Evolutionary conservation across 139 green algal genomes (phyloP).

Genomic region (Chloropicon primus): DNA sequence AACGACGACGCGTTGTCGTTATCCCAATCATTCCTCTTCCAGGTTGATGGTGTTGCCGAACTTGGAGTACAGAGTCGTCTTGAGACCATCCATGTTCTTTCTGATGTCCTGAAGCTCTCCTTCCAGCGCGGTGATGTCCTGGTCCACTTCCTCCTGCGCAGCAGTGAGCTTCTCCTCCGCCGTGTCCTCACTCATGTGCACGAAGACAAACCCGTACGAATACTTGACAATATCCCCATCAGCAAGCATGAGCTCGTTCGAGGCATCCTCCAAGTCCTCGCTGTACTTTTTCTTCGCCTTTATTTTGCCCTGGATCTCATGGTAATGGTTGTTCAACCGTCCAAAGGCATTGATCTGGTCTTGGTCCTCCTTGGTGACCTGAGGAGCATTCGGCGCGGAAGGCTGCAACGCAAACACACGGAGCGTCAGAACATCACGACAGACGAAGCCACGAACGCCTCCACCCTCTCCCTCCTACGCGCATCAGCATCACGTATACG

Average conservation of each 20-base stretch:
- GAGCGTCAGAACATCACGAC: too few relatives aligned
- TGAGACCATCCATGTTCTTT: slow-evolving; percentile 40
- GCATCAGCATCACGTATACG: too few relatives aligned
- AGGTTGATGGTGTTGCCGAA: slow-evolving; percentile 67
- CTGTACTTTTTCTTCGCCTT: slow-evolving; percentile 34
- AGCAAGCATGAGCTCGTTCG: slow-evolving; percentile 63
- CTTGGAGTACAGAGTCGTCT: slow-evolving; percentile 52
- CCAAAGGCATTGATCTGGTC: slow-evolving; percentile 65
- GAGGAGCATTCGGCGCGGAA: not conserved
- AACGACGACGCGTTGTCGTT: not conserved
- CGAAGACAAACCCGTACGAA: slow-evolving; percentile 48
- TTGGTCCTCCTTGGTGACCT: slow-evolving; percentile 57
- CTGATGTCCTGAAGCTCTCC: slow-evolving; percentile 27
- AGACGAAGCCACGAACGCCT: too few relatives aligned
- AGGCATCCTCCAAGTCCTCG: slow-evolving; percentile 62
- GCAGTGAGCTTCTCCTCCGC: slow-evolving; percentile 27
- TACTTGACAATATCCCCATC: slow-evolving; percentile 52
- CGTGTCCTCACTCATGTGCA: slow-evolving; percentile 29
- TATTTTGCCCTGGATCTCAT: slow-evolving; percentile 48
- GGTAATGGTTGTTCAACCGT: slow-evolving; percentile 42
- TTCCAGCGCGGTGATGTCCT: slow-evolving; percentile 14
- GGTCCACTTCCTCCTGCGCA: slow-evolving; percentile 9
- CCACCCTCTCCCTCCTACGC: too few relatives aligned
- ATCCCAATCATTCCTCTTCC: slow-evolving; percentile 34
- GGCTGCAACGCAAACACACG: not conserved